Evolutionary conservation across 495 filamentous ascomycete genomes (phyloP).

Genomic region (Penicillium mononematosum): DNA sequence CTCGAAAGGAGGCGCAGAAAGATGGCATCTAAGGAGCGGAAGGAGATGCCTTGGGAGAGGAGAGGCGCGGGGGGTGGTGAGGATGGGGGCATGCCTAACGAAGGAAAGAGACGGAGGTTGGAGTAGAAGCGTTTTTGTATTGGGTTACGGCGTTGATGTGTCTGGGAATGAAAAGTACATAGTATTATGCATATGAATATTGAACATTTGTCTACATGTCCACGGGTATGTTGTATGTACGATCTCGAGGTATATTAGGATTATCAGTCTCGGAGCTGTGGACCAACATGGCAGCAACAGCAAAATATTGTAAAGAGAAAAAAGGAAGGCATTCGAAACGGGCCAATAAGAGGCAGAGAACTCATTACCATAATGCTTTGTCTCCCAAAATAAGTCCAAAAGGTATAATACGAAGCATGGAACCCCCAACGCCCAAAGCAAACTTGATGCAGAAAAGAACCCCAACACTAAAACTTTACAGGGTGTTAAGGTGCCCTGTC

Average conservation of each 20-base stretch:
- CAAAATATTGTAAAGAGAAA: slow-evolving; percentile 10
- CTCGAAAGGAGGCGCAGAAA: slow-evolving; percentile 86
- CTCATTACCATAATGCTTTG: slow-evolving; percentile 26
- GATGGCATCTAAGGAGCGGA: slow-evolving; percentile 74
- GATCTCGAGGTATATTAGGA: slow-evolving; percentile 3
- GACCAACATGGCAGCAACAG: background rate
- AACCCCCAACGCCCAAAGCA: slow-evolving; percentile 20
- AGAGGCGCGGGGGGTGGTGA: slow-evolving; percentile 40
- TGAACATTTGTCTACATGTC: background rate
- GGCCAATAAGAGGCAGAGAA: slow-evolving; percentile 10
- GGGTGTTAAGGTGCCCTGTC: slow-evolving; percentile 14
- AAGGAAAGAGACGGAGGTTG: slow-evolving; percentile 37
- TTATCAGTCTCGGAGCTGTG: background rate
- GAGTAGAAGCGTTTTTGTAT: slow-evolving; percentile 18
- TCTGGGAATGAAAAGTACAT: background rate
- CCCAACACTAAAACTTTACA: slow-evolving; percentile 19
- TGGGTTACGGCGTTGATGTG: background rate
- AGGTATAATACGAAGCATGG: slow-evolving; percentile 29
- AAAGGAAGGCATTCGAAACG: slow-evolving; percentile 16
- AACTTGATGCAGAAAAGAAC: slow-evolving; percentile 12
- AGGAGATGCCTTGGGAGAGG: slow-evolving; percentile 68
- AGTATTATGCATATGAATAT: slow-evolving; percentile 7
- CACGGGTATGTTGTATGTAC: background rate
- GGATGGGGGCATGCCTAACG: slow-evolving; percentile 17
- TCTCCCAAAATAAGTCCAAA: slow-evolving; percentile 22